Evolutionary conservation across 176 grass and related monocot species (phyloP).

Genomic region (Oryza meyeriana): DNA sequence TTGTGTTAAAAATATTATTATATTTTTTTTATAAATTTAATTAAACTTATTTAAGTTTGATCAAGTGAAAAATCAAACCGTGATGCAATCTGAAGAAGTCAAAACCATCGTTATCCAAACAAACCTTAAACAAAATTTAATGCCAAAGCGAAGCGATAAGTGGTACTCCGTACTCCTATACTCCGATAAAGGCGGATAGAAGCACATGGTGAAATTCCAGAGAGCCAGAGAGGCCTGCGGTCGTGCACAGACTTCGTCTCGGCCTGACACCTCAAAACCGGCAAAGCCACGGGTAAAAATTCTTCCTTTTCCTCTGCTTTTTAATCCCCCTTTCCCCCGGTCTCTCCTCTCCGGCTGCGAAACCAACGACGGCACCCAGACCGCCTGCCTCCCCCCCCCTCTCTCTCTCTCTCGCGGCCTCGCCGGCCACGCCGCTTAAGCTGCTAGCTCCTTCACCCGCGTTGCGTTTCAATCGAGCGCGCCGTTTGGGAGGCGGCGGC

Average conservation of each 20-base stretch:
- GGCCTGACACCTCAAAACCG: background rate
- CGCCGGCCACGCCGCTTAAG: background rate
- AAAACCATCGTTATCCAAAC: background rate
- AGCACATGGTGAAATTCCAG: background rate
- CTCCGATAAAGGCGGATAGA: background rate
- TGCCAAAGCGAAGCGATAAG: background rate
- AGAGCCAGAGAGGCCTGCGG: background rate
- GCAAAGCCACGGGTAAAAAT: constrained; percentile 15
- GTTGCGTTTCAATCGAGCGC: constrained; percentile 2
- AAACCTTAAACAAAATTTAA: background rate
- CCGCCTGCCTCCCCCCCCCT: background rate
- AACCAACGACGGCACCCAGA: constrained; percentile 46
- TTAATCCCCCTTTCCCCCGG: background rate
- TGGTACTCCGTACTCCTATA: background rate
- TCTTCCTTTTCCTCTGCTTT: background rate
- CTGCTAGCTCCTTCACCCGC: background rate
- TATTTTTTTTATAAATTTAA: no score
- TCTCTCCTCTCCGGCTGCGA: constrained; percentile 7
- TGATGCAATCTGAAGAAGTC: no score
- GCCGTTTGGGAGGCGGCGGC: constrained; percentile 2
- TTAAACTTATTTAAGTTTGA: no score
- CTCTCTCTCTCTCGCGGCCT: background rate
- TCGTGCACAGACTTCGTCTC: background rate
- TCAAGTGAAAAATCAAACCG: no score
- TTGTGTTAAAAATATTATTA: no score